These are phyloP conservation scores for Monosporascus sp. DNA, from an alignment of 2,329 filamentous ascomycete genomes.

Conservation along the genomic window DNA sequence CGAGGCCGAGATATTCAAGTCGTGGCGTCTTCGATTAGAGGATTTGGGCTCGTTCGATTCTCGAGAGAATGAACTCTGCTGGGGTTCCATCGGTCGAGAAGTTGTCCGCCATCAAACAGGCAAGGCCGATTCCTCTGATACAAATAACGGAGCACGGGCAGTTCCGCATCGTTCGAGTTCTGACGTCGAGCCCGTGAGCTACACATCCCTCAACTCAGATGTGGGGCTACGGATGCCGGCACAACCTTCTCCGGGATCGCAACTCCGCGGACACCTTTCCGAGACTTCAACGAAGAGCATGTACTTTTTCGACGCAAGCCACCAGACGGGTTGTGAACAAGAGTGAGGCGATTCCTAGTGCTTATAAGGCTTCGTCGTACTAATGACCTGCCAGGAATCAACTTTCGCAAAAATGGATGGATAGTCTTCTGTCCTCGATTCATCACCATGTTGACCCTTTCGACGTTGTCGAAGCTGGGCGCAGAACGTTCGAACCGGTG, in stretches of 20 bases:
- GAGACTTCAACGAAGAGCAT: slow-evolving; percentile 3
- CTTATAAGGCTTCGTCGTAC: not conserved
- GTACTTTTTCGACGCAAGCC: slow-evolving; percentile 10
- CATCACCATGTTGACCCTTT: not conserved
- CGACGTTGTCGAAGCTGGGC: not conserved
- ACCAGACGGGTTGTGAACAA: slow-evolving; percentile 5
- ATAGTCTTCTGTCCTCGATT: not conserved
- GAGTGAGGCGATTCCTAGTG: slow-evolving; percentile 2
- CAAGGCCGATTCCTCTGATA: slow-evolving; percentile 3
- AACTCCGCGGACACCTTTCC: not conserved
- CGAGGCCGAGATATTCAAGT: slow-evolving; percentile 22
- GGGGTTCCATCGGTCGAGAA: slow-evolving; percentile 19
- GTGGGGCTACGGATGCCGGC: no score
- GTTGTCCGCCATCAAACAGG: slow-evolving; percentile 10
- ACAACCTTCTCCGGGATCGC: no score
- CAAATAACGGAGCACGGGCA: not conserved
- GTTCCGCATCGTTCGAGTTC: no score
- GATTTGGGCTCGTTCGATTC: slow-evolving; percentile 17
- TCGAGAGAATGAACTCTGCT: slow-evolving; percentile 16
- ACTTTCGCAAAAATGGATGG: no score
- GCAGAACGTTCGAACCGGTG: slow-evolving; percentile 8
- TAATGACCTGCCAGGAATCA: no score
- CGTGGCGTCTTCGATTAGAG: slow-evolving; percentile 20
- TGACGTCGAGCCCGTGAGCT: no score
- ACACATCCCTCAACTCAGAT: no score